Evolutionary conservation across 1,139 yeast species (phyloP).

Genomic region (Geotrichum restrictum): DNA sequence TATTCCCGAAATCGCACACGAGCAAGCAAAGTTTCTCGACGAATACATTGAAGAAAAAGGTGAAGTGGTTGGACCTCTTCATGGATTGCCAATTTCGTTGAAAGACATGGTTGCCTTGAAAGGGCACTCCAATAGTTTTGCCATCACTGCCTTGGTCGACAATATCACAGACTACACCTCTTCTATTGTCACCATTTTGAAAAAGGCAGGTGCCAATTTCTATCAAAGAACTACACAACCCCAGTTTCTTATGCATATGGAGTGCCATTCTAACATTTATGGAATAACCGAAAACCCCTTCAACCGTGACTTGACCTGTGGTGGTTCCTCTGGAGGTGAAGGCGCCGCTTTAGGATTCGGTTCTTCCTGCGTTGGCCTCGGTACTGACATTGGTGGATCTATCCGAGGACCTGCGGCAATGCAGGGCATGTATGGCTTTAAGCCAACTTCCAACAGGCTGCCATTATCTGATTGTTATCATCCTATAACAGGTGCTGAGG

Average conservation of each 20-base stretch:
- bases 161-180: slow-evolving; percentile 47
- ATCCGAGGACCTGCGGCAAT: slow-evolving; percentile 74
- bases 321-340: slow-evolving; percentile 78
- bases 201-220: slow-evolving; percentile 63
- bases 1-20: slow-evolving; percentile 35
- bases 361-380: slow-evolving; percentile 64
- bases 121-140: slow-evolving; percentile 45
- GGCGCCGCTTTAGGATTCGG: slow-evolving; percentile 56
- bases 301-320: slow-evolving; percentile 53
- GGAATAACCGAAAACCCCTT: slow-evolving; percentile 47
- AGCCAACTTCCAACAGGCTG: slow-evolving; percentile 61
- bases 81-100: slow-evolving; percentile 55
- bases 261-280: slow-evolving; percentile 37
- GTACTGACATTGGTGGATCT: slow-evolving; percentile 78
- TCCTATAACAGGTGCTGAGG: slow-evolving; percentile 49
- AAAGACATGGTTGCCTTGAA: slow-evolving; percentile 37
- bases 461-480: slow-evolving; percentile 38
- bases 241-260: slow-evolving; percentile 54
- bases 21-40: slow-evolving; percentile 47
- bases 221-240: slow-evolving; percentile 55
- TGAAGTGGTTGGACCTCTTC: slow-evolving; percentile 48
- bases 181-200: slow-evolving; percentile 49
- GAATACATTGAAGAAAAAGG: slow-evolving; percentile 38
- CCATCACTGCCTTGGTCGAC: slow-evolving; percentile 39
- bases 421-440: slow-evolving; percentile 61